Evolutionary conservation across 202 grass and related monocot genomes (phyloP), one percentile per base, ranked within the genome.

Genomic region (Sporobolus alterniflorus): DNA sequence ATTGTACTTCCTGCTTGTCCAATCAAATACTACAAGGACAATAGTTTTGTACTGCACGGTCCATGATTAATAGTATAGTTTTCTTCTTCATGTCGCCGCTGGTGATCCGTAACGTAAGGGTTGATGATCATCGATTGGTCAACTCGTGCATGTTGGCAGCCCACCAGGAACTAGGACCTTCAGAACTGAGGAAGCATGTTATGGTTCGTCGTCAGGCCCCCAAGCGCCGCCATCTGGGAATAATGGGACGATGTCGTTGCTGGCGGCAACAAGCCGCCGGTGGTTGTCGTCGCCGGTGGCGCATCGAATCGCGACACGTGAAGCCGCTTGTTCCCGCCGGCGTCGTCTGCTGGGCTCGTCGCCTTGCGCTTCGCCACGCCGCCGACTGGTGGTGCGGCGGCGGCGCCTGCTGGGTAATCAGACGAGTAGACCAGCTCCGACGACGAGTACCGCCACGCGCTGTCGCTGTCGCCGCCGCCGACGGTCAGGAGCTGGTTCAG

Each of bases 401-500:
- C 59, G 17, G 49, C 43, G 36, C 36, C 36, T 7, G 57, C 36
- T 7, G 57, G 50, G 10, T 50, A 28, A 62, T 67, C 7, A 18
- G 73, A 7, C 24, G 79, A 11, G 41, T 76, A 67, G 79, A 69
- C 15, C 7, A 80, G 34, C 3, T 86, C 79, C 42, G 3, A 12
- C 25, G 25, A 57, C 9, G 52, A 20, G 20, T 25, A 39, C 36
- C 7, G 36, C n/a, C n/a, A 17, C 30, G 26, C 36, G 36, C 36
- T 39, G 36, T 39, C 11, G 46, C 5, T 31, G 63, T 30, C 20
- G 70, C 41, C 69, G 26, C 33, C 55, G 41, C 67, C 79, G 51
- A 69, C 61, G 51, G 68, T 44, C 1, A 90, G 61, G 17, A 83
- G 68, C 61, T 90, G 88, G 88, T 86, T 83, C 26, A 86, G 83